A percentile compares a stretch with the other conserved stretches of the same genome.
phyloP scores from a whole-genome alignment of 352 stramenopile genomes.

The Elongisporangium prolatum region DNA sequence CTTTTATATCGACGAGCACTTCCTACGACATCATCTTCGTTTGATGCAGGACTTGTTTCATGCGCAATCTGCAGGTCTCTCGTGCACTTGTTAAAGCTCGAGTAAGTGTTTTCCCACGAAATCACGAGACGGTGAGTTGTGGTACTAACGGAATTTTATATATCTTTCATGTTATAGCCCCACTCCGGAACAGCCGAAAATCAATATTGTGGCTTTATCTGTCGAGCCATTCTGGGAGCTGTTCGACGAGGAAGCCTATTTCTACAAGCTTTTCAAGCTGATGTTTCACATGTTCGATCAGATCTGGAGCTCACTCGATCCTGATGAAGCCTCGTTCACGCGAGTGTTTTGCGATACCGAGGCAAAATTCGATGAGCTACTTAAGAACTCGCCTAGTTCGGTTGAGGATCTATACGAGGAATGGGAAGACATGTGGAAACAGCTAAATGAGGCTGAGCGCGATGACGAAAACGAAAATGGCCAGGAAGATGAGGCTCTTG shows the following conservation, averaged over 20 bases:
- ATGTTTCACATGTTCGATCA: slow-evolving; percentile 77
- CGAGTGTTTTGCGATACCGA: slow-evolving; percentile 78
- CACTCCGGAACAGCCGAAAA: slow-evolving; percentile 45
- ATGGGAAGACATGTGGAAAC: slow-evolving; percentile 49
- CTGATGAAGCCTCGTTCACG: slow-evolving; percentile 73
- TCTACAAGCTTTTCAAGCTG: slow-evolving; percentile 72
- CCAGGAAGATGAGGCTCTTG: slow-evolving; percentile 12
- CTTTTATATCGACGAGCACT: slow-evolving; percentile 49
- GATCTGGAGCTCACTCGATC: slow-evolving; percentile 51
- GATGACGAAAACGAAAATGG: slow-evolving; percentile 26
- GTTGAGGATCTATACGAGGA: slow-evolving; percentile 65
- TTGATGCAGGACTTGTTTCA: slow-evolving; percentile 62
- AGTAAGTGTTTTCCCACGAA: slow-evolving; percentile 31
- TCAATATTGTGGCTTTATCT: slow-evolving; percentile 76
- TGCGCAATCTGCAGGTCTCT: slow-evolving; percentile 69
- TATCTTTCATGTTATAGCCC: slow-evolving; percentile 28
- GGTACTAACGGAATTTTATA: slow-evolving; percentile 1
- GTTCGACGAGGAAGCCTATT: slow-evolving; percentile 76
- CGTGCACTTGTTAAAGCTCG: slow-evolving; percentile 65
- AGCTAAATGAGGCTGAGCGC: slow-evolving; percentile 15
- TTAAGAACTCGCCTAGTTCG: slow-evolving; percentile 51
- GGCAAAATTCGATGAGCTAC: slow-evolving; percentile 53
- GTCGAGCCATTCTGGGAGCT: slow-evolving; percentile 81
- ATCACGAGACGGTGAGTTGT: not conserved
- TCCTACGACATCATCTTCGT: slow-evolving; percentile 49